phyloP scores from a whole-genome alignment of 106 monocot genomes.

The Xerophyta viscosa region DNA sequence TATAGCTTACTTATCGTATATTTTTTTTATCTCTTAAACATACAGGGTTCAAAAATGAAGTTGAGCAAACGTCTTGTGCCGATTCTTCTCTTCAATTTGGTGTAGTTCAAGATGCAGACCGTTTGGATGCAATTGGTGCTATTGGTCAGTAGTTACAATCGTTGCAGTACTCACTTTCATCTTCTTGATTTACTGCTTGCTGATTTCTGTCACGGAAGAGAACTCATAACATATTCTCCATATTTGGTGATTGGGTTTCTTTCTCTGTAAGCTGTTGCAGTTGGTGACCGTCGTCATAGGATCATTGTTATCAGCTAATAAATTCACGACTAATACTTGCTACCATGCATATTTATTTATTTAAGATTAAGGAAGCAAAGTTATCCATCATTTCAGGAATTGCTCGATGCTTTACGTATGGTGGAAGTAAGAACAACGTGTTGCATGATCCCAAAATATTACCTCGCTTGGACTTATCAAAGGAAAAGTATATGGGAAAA shows the following conservation, averaged over 20 bases:
- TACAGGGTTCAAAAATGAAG: slow-evolving; percentile 90
- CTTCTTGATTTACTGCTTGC: too few relatives aligned
- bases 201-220: too few relatives aligned
- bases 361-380: too few relatives aligned
- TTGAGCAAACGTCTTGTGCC: slow-evolving; percentile 18
- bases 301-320: too few relatives aligned
- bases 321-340: too few relatives aligned
- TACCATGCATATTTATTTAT: too few relatives aligned
- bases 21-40: neutral
- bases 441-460: slow-evolving; percentile 73
- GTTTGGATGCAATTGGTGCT: slow-evolving; percentile 95
- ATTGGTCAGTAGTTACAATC: slow-evolving; percentile 78
- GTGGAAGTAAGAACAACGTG: slow-evolving; percentile 60
- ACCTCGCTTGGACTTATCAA: slow-evolving; percentile 57
- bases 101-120: slow-evolving; percentile 93
- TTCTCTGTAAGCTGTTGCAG: too few relatives aligned
- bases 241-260: too few relatives aligned
- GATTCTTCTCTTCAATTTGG: slow-evolving; percentile 52
- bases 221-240: too few relatives aligned
- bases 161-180: too few relatives aligned
- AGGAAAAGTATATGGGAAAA: slow-evolving; percentile 69
- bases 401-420: slow-evolving; percentile 91
- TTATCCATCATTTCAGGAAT: slow-evolving; percentile 79
- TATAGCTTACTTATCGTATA: too few relatives aligned
- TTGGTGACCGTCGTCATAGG: too few relatives aligned